phyloP scores from a whole-genome alignment of 371 early-diverging fungal species.

The Phascolomyces articulosus region DNA sequence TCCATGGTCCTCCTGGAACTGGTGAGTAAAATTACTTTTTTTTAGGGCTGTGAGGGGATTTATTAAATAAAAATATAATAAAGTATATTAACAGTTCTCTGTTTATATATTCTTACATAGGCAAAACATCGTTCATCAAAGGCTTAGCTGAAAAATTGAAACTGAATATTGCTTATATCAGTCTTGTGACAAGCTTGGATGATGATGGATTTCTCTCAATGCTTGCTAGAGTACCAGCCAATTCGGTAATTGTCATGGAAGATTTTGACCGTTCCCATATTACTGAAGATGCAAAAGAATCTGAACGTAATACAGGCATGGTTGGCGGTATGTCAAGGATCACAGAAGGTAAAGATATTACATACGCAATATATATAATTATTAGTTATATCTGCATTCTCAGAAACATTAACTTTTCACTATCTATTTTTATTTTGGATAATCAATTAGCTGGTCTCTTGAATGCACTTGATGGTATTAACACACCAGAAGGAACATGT shows the following conservation, averaged over 20 bases:
- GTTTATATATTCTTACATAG: background rate
- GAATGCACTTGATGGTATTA: slow-evolving; percentile 95
- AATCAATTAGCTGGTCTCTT: slow-evolving; percentile 89
- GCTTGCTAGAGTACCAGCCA: slow-evolving; percentile 29
- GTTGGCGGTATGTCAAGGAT: slow-evolving; percentile 68
- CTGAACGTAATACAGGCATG: slow-evolving; percentile 14
- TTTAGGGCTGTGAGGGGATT: no score
- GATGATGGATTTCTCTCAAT: slow-evolving; percentile 33
- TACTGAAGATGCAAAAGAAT: slow-evolving; percentile 22
- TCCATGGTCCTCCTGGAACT: slow-evolving; percentile 69
- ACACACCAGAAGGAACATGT: slow-evolving; percentile 65
- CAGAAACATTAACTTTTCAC: background rate
- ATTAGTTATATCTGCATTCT: background rate
- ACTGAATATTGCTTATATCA: slow-evolving; percentile 44
- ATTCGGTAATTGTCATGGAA: slow-evolving; percentile 46
- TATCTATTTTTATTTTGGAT: no score
- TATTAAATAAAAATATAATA: no score
- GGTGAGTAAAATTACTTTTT: slow-evolving; percentile 23
- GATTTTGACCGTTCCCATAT: slow-evolving; percentile 49
- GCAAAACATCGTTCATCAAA: slow-evolving; percentile 62
- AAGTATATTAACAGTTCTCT: no score
- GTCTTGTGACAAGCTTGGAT: slow-evolving; percentile 18
- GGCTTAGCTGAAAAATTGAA: slow-evolving; percentile 62
- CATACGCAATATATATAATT: slow-evolving; percentile 34
- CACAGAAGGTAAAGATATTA: background rate